These are phyloP conservation scores for Xylariaceae sp. DNA, from an alignment of 2,329 filamentous ascomycete genomes.

Conservation along the genomic window DNA sequence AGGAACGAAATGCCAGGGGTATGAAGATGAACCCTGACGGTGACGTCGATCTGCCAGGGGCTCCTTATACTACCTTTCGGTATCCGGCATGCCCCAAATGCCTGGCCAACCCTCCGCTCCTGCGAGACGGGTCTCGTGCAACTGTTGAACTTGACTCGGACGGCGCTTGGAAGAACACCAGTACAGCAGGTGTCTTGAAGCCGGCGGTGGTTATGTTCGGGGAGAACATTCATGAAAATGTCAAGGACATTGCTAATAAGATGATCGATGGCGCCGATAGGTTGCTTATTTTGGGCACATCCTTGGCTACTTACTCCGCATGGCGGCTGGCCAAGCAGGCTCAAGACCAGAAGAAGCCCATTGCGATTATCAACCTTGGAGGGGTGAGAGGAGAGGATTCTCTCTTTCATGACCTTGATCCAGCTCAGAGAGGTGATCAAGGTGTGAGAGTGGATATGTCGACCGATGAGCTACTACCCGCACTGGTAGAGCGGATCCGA, in stretches of 20 bases:
- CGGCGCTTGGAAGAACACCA: conserved; percentile 66
- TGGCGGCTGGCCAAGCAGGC: conserved; percentile 85
- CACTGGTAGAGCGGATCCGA: conserved; percentile 48
- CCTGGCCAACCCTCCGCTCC: conserved; percentile 54
- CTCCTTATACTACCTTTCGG: conserved; percentile 82
- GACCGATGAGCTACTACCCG: conserved; percentile 54
- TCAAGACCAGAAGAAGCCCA: conserved; percentile 74
- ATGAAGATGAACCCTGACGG: conserved; percentile 88
- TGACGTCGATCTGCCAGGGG: conserved; percentile 82
- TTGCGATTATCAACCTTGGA: conserved; percentile 84
- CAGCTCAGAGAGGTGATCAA: conserved; percentile 44
- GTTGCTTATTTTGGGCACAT: conserved; percentile 79
- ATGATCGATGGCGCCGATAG: conserved; percentile 72
- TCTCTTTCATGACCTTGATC: conserved; percentile 57
- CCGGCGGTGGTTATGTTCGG: conserved; percentile 96
- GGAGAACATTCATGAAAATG: conserved; percentile 66
- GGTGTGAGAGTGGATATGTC: conserved; percentile 54
- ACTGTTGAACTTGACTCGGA: conserved; percentile 68
- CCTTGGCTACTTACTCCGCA: conserved; percentile 89
- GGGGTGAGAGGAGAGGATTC: conserved; percentile 73
- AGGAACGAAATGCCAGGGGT: conserved; percentile 60
- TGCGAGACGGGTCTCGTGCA: conserved; percentile 49
- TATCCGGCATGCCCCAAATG: conserved; percentile 88
- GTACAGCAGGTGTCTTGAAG: conserved; percentile 76
- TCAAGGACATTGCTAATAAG: conserved; percentile 72